These are phyloP conservation scores for Neurospora sp. DNA, from an alignment of 2,329 filamentous ascomycete genomes.

Conservation along the genomic window DNA sequence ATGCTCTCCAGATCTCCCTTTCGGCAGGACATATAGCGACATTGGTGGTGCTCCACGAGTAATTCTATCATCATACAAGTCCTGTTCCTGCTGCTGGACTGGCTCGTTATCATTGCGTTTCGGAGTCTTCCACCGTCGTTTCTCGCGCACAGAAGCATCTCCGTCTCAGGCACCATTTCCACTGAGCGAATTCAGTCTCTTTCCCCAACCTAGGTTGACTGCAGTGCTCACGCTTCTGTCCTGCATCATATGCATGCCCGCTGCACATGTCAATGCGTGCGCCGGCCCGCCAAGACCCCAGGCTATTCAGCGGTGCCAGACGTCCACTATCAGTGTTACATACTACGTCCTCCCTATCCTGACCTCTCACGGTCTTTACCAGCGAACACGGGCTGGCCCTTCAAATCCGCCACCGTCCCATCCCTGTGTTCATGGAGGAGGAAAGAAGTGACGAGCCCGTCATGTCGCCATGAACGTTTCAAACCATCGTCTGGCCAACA, in stretches of 20 bases:
- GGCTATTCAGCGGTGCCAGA: not conserved
- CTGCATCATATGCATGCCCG: not conserved
- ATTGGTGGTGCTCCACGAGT: not conserved
- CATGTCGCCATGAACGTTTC: not conserved
- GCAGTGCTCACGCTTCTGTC: not conserved
- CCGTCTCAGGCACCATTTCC: not conserved
- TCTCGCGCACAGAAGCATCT: not conserved
- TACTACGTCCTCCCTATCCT: not conserved
- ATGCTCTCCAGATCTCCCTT: not conserved
- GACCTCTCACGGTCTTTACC: not conserved
- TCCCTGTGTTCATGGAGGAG: not conserved
- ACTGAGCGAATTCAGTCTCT: not conserved
- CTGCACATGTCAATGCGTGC: not conserved
- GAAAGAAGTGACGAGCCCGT: not conserved
- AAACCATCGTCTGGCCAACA: not conserved
- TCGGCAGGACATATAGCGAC: not conserved
- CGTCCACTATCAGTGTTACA: not conserved
- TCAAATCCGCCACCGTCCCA: not conserved
- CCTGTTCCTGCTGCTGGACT: not conserved
- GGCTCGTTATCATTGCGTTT: not conserved
- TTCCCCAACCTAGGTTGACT: not conserved
- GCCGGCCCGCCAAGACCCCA: not conserved
- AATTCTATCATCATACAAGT: not conserved
- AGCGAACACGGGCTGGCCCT: not conserved
- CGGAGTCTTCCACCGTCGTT: not conserved